Conservation (phyloP, 345 rosid species). For the Arabis hirsuta region DNA sequence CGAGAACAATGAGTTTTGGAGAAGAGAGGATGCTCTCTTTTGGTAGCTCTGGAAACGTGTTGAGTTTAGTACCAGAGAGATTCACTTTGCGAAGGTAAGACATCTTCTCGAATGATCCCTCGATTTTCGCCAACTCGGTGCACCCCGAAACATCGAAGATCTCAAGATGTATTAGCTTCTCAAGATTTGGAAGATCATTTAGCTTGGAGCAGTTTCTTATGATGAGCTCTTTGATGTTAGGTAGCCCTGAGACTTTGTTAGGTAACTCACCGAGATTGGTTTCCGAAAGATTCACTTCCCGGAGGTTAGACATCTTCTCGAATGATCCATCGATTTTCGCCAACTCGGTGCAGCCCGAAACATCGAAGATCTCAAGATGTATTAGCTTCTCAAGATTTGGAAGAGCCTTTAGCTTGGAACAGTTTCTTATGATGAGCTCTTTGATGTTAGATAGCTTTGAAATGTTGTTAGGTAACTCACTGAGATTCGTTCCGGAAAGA, state of each 20-base stretch:
- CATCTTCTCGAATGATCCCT: constrained; percentile 46
- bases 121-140: constrained; percentile 14
- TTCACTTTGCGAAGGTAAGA: constrained; percentile 44
- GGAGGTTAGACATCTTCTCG: constrained; percentile 43
- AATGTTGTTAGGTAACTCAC: constrained; percentile 17
- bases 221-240: constrained; percentile 27
- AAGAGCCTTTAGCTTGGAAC: constrained; percentile 18
- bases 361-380: constrained; percentile 38
- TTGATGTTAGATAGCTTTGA: constrained; percentile 29
- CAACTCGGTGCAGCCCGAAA: constrained; percentile 26
- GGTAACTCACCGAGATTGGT: constrained; percentile 27
- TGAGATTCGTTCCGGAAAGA: constrained; percentile 32
- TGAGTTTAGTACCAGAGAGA: constrained; percentile 52
- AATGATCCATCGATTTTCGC: constrained; percentile 42
- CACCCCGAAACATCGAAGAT: constrained; percentile 38
- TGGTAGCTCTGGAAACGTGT: constrained; percentile 38
- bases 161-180: constrained; percentile 29
- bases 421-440: constrained; percentile 28
- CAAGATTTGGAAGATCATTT: constrained; percentile 20
- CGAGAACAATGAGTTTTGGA: constrained; percentile 27
- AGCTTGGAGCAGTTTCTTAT: constrained; percentile 27
- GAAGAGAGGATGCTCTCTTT: constrained; percentile 20
- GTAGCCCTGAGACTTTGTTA: constrained; percentile 18
- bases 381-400: constrained; percentile 27
- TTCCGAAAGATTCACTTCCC: constrained; percentile 47